These are phyloP conservation scores for Dioscorea dumetorum DNA, from an alignment of 106 monocot species.

Conservation along the genomic window DNA sequence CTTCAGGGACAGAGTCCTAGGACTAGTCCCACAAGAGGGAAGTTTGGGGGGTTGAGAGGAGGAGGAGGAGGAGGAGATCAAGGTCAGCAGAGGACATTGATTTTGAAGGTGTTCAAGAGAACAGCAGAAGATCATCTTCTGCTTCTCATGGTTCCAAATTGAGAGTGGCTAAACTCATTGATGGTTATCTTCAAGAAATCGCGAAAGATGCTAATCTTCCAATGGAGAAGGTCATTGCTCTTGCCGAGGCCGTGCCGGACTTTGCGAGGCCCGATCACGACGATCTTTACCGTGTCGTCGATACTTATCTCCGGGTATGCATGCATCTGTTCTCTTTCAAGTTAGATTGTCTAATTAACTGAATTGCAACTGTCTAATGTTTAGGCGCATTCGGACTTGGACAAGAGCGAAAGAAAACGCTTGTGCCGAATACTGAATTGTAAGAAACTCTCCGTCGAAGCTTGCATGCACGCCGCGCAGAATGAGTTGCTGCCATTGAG, in stretches of 20 bases:
- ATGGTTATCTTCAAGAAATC: conserved; percentile 59
- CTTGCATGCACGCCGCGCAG: conserved; percentile 77
- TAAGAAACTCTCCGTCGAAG: conserved; percentile 78
- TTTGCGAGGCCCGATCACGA: conserved; percentile 72
- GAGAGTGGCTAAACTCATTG: conserved; percentile 65
- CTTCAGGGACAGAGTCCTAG: conserved; percentile 50
- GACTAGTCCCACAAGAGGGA: conserved; percentile 39
- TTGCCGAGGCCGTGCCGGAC: conserved; percentile 70
- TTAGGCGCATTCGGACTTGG: conserved; percentile 65
- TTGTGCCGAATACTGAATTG: conserved; percentile 68
- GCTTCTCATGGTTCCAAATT: conserved; percentile 62
- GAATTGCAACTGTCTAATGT: too few species aligned
- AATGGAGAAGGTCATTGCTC: conserved; percentile 46
- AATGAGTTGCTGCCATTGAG: conserved; percentile 74
- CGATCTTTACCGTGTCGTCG: conserved; percentile 70
- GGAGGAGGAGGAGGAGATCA: conserved; percentile 40
- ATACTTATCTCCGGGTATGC: conserved; percentile 65
- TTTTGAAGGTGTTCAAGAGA: conserved; percentile 36
- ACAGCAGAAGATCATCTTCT: conserved; percentile 47
- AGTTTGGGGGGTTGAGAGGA: conserved; percentile 4
- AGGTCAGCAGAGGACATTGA: conserved; percentile 56
- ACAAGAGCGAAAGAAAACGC: conserved; percentile 55
- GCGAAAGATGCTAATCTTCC: conserved; percentile 51
- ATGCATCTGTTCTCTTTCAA: background rate
- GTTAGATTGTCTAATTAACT: too few species aligned